Base-by-base conservation (phyloP, 805 yeast genomes). In the Sugiyamaella mastotermitis region DNA sequence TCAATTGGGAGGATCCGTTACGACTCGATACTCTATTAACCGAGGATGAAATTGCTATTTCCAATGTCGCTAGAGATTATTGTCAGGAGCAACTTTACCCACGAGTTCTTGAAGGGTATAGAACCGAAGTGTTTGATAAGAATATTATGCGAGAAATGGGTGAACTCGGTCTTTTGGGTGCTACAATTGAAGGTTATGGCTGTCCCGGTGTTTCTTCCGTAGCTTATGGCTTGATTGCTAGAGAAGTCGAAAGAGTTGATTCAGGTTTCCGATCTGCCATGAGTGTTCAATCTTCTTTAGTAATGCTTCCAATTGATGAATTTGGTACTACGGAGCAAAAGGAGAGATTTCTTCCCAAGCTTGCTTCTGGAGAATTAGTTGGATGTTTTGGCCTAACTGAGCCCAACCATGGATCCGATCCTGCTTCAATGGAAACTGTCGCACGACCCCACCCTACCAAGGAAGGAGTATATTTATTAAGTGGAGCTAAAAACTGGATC, bases 321-420 rank as follows among this genome's bases (percentile, higher is more conserved):
- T 65, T 65, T 40, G 71, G 70, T 16, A 51, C 65, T 9, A 57
- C 54, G 42, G 70, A 61, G 47, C 64, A 56, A 47, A 66, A 65
- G 53, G 61, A 65, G 33, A 51, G 66, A 18, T 60, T 57, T 35
- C 45, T 65, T 38, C 70, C 71, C 10, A 40, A 41, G 18, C 57
- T 66, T 34, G 68, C 68, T 2, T 41, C 59, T 5, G 71, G 70
- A 6, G 69, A 66, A 43, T 49, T 65, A n/a, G 52, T 65, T 11
- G 82, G 82, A 28, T 74, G 80, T 57, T 76, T 76, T 49, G 82
- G 78, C 22, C 69, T 76, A 61, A 76, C 82, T 26, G 82, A 76
- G 58, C 76, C 78, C 51, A 76, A 76, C 48, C 81, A 76, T 51
- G 78, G 78, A 42, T 72, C 78, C 17, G 76, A 74, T 48, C 79